A percentile compares a stretch with the other conserved stretches of the same genome.
Evolutionary conservation across 2,329 filamentous ascomycete species (phyloP).

Genomic region (Magnaporthiopsis rhizophila): DNA sequence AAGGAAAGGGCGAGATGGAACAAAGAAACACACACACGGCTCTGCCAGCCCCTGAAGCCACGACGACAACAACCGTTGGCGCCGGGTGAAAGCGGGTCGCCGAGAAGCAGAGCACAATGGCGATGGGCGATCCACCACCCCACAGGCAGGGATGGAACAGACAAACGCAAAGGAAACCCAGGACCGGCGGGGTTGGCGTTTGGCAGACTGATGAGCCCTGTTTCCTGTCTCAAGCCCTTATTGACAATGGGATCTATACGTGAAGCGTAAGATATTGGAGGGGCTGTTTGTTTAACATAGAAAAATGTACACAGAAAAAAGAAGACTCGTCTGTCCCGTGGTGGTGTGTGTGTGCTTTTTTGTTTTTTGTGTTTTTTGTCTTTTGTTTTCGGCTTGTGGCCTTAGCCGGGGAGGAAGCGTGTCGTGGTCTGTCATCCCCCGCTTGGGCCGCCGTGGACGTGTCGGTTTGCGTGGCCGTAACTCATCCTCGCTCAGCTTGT

Average conservation of each 20-base stretch:
- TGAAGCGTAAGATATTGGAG: background rate
- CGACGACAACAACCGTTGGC: background rate
- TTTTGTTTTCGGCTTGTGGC: background rate
- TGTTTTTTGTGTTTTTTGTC: no score
- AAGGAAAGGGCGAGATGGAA: no score
- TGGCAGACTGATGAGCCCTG: conserved; percentile 8
- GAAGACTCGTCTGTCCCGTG: background rate
- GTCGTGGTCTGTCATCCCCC: background rate
- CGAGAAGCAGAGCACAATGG: background rate
- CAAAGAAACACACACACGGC: no score
- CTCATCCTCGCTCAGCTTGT: background rate
- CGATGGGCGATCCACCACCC: background rate
- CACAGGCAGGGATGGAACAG: background rate
- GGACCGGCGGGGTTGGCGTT: background rate
- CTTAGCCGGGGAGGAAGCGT: background rate
- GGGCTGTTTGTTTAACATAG: background rate
- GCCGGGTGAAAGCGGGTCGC: background rate
- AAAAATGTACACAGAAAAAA: background rate
- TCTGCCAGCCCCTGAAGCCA: background rate
- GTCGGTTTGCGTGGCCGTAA: background rate
- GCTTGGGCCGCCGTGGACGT: background rate
- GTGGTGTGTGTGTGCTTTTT: background rate
- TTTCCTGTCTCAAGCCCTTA: conserved; percentile 5
- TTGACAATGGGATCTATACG: conserved; percentile 1
- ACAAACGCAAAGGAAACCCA: background rate